phyloP scores from a whole-genome alignment of 129 eudicot genomes.

The Chrysanthemum makinoi region DNA sequence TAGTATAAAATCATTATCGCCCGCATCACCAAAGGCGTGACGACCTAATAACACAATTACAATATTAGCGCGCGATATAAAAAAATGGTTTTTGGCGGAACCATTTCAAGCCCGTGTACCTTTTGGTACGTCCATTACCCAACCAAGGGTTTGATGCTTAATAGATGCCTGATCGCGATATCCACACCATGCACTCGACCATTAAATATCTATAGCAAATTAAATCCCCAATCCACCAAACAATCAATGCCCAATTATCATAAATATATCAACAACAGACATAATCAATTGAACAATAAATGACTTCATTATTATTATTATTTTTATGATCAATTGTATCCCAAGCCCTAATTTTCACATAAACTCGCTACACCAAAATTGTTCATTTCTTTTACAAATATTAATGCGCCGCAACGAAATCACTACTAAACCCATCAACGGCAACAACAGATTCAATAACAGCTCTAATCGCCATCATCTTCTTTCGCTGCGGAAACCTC shows the following conservation, averaged over 20 bases:
- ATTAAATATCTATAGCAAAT: background rate
- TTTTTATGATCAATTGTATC: background rate
- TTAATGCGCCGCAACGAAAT: constrained; percentile 40
- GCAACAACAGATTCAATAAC: constrained; percentile 12
- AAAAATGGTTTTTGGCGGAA: too few species aligned
- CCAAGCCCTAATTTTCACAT: constrained; percentile 26
- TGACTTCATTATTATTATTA: constrained; percentile 16
- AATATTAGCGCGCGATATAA: background rate
- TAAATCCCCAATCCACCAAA: background rate
- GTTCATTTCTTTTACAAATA: constrained; percentile 20
- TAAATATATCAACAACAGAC: constrained; percentile 8
- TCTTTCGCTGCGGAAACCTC: constrained; percentile 52
- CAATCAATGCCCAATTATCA: background rate
- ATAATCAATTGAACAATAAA: constrained; percentile 27
- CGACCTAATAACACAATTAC: background rate
- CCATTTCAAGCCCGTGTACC: too few species aligned
- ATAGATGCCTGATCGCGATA: too few species aligned
- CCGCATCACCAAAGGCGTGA: too few species aligned
- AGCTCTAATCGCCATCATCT: constrained; percentile 42
- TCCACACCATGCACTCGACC: too few species aligned
- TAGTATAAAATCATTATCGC: too few species aligned
- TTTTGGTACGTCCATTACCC: too few species aligned
- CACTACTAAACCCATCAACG: constrained; percentile 35
- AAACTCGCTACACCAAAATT: constrained; percentile 24
- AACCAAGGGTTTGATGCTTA: too few species aligned